Evolutionary conservation across 2,329 filamentous ascomycete genomes (phyloP), one percentile per base, ranked within the genome.

Genomic region (Cladosporium sp.): DNA sequence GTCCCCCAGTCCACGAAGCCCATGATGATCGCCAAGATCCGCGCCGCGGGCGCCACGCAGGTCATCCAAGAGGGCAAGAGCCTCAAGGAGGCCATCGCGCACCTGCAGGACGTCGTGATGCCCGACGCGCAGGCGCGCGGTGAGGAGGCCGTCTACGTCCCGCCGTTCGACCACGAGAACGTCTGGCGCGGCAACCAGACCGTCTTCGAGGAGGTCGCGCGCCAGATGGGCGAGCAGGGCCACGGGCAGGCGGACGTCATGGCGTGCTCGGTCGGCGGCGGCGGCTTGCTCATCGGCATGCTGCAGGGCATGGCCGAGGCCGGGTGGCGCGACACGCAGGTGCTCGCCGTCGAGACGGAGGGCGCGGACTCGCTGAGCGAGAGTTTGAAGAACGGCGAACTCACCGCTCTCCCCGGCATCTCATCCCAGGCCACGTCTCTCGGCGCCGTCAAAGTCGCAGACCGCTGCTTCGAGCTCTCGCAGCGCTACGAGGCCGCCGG

Each of bases 191-290:
- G 85, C 13, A 79, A 84, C 54, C 70, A 75, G 5, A 81, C 75
- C 18, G 70, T 88, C 16, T 73, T 87, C 49, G 72, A 78, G 54
- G 77, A 79, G 61, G 67, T 78, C 22, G 61, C 64, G 14, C 55
- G 65, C 2, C 72, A 78, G 57, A 62, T 76, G 33, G 38, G 56
- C 54, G 68, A 56, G 37, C 54, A 65, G 45, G 65, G 63, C 8
- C 63, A 63, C 32, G 68, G 70, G 3, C 72, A 74, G 9, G 77
- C 87, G 3, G 84, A 90, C 61, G 86, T 78, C 3, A 75, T 95
- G 10, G 78, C 93, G 42, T 92, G 87, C 69, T 85, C 78, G 54
- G 87, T 91, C 35, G 89, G 89, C 6, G 89, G 89, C 9, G 89
- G 89, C 13, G 89, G 89, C 0, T 71, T 95, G 18, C 77, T 95